Evolutionary conservation across 192 early-diverging fungal species (phyloP), one percentile per base, ranked within the genome.

Genomic region (Backusella australiensis): DNA sequence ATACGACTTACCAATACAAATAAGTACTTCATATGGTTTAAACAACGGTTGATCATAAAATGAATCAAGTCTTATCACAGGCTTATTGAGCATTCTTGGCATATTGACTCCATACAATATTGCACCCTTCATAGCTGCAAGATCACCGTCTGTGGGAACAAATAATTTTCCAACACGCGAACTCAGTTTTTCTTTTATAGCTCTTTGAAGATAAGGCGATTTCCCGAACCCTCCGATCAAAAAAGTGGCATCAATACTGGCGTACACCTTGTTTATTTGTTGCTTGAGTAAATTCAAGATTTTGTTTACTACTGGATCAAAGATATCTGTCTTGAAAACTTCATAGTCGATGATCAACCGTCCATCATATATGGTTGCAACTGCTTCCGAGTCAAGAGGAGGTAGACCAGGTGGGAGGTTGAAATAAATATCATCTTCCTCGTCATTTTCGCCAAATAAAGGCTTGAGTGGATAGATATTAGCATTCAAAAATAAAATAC

Each of bases 151-250:
- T 49, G 26, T 4, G 3, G 42, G 39, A 34, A 46, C 26, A n/a
- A 19, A 34, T 11, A 72, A 17, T 34, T n/a, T 42, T 8, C 44
- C 41, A 19, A 42, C 26, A 34, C 29, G 71, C 17, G 29, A 6
- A n/a, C 39, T 0, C 0, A 72, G 34, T 1, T 42, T 72, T 17
- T 35, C 32, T 41, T 76, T 82, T 23, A 87, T 73, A 21, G 73
- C 67, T 36, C 69, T 71, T 38, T 80, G 79, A 42, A 87, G 78
- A 32, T 85, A 85, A 15, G 71, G 68, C 2, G 84, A 85, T 75
- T 83, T 82, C 29, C 86, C 83, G 59, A 85, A 84, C 19, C 86
- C 86, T 71, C 86, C 86, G 39, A 85, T 82, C 34, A 87, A 77
- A 67, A 87, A 87, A 23, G 85, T 85, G 5, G 84, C 83, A 32